Percentiles rank a stretch among this genome's conserved stretches.
Evolutionary conservation across 108 stramenopile species (phyloP).

Genomic region (Asterionellopsis glacialis): DNA sequence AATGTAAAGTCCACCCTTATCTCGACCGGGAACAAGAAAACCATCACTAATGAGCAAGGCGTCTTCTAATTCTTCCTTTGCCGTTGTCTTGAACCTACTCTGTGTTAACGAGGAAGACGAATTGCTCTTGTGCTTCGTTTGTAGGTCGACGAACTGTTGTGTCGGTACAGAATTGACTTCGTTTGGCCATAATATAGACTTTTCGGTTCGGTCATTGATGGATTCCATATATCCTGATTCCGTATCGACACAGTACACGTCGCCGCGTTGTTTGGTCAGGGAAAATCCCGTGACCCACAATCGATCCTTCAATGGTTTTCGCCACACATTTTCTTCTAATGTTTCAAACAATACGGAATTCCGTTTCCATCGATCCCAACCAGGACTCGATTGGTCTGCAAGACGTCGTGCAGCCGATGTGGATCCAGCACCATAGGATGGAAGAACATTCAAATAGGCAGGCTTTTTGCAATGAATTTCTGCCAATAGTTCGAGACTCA

Average conservation of each 20-base stretch:
- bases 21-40: constrained; percentile 92
- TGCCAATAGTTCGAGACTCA: constrained; percentile 70
- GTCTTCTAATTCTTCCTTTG: constrained; percentile 29
- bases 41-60: constrained; percentile 89
- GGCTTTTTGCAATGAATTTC: constrained; percentile 71
- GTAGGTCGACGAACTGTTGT: constrained; percentile 9
- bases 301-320: constrained; percentile 31
- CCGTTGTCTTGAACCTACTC: background rate
- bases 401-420: constrained; percentile 22
- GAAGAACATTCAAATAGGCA: constrained; percentile 67
- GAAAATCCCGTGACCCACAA: constrained; percentile 86
- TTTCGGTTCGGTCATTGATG: constrained; percentile 51
- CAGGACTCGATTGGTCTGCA: constrained; percentile 1
- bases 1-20: constrained; percentile 89
- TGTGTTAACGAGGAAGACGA: background rate
- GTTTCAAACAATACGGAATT: constrained; percentile 5
- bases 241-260: constrained; percentile 55
- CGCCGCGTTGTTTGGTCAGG: constrained; percentile 59
- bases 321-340: constrained; percentile 8
- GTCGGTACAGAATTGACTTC: constrained; percentile 74
- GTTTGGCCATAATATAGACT: constrained; percentile 86
- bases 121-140: constrained; percentile 6
- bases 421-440: constrained; percentile 42
- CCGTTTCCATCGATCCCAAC: constrained; percentile 31
- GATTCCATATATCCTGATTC: constrained; percentile 45